Conservation (phyloP, 2,329 filamentous ascomycete species). For the Cordyceps cateniannulata region DNA sequence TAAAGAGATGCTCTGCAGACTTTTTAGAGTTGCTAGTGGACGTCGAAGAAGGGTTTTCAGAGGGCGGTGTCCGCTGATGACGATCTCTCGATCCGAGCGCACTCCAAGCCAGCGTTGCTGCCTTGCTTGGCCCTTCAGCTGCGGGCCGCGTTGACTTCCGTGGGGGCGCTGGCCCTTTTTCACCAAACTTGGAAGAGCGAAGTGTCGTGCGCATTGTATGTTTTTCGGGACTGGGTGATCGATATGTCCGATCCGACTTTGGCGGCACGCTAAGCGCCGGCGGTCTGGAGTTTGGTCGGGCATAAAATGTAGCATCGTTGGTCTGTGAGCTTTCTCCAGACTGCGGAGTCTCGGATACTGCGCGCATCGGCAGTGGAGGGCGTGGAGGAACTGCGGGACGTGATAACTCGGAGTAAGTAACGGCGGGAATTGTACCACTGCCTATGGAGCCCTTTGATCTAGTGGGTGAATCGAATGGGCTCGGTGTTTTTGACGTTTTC, state of each 20-base stretch:
- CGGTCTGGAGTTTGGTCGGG: slow-evolving; percentile 16
- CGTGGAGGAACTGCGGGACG: slow-evolving; percentile 55
- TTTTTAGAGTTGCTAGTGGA: slow-evolving; percentile 19
- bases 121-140: slow-evolving; percentile 53
- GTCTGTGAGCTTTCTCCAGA: slow-evolving; percentile 26
- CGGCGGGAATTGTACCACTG: slow-evolving; percentile 72
- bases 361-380: slow-evolving; percentile 47
- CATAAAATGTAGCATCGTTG: neutral
- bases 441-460: slow-evolving; percentile 60
- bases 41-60: slow-evolving; percentile 19
- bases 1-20: slow-evolving; percentile 27
- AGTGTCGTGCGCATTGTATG: slow-evolving; percentile 57
- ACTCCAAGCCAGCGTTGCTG: slow-evolving; percentile 58
- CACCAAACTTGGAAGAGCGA: slow-evolving; percentile 39
- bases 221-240: slow-evolving; percentile 53
- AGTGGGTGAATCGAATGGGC: slow-evolving; percentile 18
- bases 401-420: slow-evolving; percentile 76
- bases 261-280: slow-evolving; percentile 28
- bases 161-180: slow-evolving; percentile 34
- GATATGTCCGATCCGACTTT: slow-evolving; percentile 32
- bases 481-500: slow-evolving; percentile 18
- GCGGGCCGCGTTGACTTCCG: slow-evolving; percentile 36
- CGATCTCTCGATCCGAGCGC: slow-evolving; percentile 36
- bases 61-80: slow-evolving; percentile 20
- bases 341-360: slow-evolving; percentile 43